These are phyloP conservation scores for Paracamarosporium sp. DNA, from an alignment of 2,329 filamentous ascomycete genomes.

Conservation along the genomic window DNA sequence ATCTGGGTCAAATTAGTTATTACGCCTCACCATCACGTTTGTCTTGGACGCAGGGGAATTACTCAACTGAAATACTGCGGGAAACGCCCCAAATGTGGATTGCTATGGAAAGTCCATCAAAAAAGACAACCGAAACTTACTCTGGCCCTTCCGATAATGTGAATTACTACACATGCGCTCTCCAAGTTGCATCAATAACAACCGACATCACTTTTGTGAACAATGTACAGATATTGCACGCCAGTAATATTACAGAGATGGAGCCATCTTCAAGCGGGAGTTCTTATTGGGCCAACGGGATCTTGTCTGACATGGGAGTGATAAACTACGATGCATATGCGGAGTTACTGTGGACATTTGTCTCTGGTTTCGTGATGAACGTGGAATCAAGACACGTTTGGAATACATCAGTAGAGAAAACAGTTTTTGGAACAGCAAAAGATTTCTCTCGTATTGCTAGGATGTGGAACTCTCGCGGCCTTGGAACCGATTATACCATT, in stretches of 20 bases:
- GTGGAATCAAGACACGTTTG: not conserved
- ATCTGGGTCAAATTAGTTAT: not conserved
- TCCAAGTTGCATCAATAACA: not conserved
- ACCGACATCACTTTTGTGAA: not conserved
- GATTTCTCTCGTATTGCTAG: not conserved
- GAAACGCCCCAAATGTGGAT: not conserved
- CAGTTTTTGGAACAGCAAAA: not conserved
- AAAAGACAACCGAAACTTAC: not conserved
- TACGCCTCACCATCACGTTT: not conserved
- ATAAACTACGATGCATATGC: too few species aligned
- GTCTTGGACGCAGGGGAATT: too few species aligned
- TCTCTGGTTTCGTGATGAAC: too few species aligned
- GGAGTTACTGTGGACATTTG: too few species aligned
- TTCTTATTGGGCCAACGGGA: too few species aligned
- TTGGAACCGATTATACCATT: not conserved
- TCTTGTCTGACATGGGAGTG: too few species aligned
- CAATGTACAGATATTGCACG: not conserved
- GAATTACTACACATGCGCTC: not conserved
- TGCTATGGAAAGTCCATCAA: not conserved
- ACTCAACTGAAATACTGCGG: too few species aligned
- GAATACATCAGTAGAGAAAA: not conserved
- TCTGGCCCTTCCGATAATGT: not conserved
- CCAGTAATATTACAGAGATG: not conserved
- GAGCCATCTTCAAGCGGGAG: not conserved
- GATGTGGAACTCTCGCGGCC: not conserved